These are phyloP conservation scores for Tylopilus balloui DNA, from an alignment of 768 basidiomycete genomes.

Conservation along the genomic window DNA sequence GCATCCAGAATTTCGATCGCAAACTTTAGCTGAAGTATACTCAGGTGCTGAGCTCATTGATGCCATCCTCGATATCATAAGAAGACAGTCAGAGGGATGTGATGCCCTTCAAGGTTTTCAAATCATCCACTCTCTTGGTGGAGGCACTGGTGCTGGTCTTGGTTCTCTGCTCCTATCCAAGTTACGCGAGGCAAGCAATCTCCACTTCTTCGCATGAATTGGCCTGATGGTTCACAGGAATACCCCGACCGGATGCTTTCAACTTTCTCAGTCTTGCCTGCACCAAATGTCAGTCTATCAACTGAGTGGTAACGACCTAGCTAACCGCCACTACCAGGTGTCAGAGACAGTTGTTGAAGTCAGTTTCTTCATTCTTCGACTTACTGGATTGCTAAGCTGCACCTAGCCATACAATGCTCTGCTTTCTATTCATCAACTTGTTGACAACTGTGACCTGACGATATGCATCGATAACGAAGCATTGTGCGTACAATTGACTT, in stretches of 20 bases:
- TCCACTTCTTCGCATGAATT: neutral
- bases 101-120: conserved; percentile 92
- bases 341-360: conserved; percentile 56
- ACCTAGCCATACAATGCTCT: conserved; percentile 75
- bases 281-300: conserved; percentile 44
- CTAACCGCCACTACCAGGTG: conserved; percentile 25
- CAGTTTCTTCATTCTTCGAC: conserved; percentile 4
- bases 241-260: conserved; percentile 45
- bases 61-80: conserved; percentile 72
- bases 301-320: neutral
- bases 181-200: conserved; percentile 60
- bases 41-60: conserved; percentile 89
- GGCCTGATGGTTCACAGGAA: conserved; percentile 44
- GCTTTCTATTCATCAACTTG: conserved; percentile 83
- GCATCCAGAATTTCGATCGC: neutral
- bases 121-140: conserved; percentile 83
- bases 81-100: conserved; percentile 75
- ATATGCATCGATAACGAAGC: conserved; percentile 88
- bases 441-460: conserved; percentile 81
- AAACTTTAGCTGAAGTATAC: neutral
- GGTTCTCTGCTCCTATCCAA: conserved; percentile 79
- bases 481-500: conserved; percentile 42
- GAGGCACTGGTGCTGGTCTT: conserved; percentile 85
- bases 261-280: conserved; percentile 51
- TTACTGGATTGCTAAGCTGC: conserved; percentile 7